Conservation (phyloP, 2,329 filamentous ascomycete species). For the Macrophomina phaseolina region DNA sequence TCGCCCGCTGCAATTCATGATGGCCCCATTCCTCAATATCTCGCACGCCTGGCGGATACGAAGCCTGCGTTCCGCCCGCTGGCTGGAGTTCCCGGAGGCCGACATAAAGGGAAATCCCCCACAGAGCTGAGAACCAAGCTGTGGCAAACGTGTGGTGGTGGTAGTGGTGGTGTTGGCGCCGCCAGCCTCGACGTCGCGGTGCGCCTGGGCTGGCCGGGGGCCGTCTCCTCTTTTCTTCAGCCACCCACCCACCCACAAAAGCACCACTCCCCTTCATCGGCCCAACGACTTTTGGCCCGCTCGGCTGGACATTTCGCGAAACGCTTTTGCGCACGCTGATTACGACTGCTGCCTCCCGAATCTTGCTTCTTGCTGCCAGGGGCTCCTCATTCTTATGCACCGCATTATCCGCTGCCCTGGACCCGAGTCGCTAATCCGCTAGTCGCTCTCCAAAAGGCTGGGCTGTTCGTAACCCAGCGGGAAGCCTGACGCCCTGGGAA, state of each 20-base stretch:
- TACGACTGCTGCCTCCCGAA: not conserved
- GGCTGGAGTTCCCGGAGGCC: not conserved
- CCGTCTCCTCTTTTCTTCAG: slow-evolving; percentile 23
- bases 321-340: not conserved
- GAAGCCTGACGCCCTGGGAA: slow-evolving; percentile 9
- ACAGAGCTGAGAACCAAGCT: slow-evolving; percentile 11
- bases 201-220: slow-evolving; percentile 12
- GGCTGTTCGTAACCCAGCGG: slow-evolving; percentile 6
- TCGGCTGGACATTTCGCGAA: not conserved
- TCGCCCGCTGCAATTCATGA: slow-evolving; percentile 6
- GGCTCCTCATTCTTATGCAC: slow-evolving; percentile 19
- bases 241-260: slow-evolving; percentile 14
- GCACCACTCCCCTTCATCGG: not conserved
- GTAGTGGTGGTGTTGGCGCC: not conserved
- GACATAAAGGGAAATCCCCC: slow-evolving; percentile 15
- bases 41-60: not conserved
- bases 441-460: slow-evolving; percentile 7
- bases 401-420: slow-evolving; percentile 4
- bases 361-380: slow-evolving; percentile 8
- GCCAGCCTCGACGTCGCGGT: slow-evolving; percentile 3
- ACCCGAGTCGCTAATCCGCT: slow-evolving; percentile 6
- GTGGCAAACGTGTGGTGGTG: slow-evolving; percentile 14
- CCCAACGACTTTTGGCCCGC: not conserved
- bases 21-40: slow-evolving; percentile 22
- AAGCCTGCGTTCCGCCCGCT: not conserved